These are phyloP conservation scores for Carallia pectinifolia DNA, from an alignment of 345 rosid genomes.

Conservation along the genomic window DNA sequence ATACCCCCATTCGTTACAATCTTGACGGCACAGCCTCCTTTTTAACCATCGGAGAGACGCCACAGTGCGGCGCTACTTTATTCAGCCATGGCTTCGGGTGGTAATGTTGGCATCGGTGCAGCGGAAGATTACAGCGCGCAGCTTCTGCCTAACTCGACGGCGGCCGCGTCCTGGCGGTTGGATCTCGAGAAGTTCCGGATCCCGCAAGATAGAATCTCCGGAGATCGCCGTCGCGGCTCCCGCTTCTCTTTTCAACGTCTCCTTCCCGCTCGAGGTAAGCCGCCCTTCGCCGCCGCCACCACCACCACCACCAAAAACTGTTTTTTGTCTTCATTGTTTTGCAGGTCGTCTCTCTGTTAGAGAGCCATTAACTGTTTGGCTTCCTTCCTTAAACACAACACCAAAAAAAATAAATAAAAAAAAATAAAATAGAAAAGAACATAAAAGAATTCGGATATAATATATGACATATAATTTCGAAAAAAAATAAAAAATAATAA, in stretches of 20 bases:
- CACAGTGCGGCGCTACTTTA: neutral
- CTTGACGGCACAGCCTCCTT: too few species aligned
- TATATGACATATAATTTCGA: too few species aligned
- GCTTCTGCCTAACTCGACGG: neutral
- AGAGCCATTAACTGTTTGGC: too few species aligned
- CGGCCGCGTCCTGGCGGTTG: neutral
- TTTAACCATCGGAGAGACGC: neutral
- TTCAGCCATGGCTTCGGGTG: neutral
- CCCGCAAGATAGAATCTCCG: neutral
- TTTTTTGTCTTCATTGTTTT: too few species aligned
- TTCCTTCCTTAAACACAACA: neutral
- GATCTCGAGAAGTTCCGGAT: conserved; percentile 14
- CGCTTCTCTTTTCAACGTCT: neutral
- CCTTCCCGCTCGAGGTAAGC: conserved; percentile 4
- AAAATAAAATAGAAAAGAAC: too few species aligned
- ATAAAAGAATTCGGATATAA: too few species aligned
- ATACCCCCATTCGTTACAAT: too few species aligned
- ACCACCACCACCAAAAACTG: neutral
- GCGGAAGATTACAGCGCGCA: neutral
- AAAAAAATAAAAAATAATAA: too few species aligned
- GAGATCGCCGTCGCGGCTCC: neutral
- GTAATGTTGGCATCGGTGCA: neutral
- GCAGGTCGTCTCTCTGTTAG: too few species aligned
- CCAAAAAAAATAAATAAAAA: too few species aligned
- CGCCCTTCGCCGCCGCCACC: neutral